Conservation (phyloP, 345 rosid species). For the Lagerstroemia speciosa region DNA sequence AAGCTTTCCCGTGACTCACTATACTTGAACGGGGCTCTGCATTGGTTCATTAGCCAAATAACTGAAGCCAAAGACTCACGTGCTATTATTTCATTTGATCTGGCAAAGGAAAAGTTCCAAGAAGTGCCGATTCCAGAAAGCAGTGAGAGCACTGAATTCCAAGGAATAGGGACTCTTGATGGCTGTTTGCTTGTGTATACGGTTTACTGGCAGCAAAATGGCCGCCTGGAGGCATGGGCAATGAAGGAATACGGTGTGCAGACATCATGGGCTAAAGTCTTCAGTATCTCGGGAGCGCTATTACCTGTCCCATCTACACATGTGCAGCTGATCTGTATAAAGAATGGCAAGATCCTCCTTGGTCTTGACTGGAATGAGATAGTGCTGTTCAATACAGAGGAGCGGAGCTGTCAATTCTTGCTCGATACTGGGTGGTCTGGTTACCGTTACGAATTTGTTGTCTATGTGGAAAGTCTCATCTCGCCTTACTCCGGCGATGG, state of each 20-base stretch:
- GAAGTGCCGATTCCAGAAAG: neutral
- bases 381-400: neutral
- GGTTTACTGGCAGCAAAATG: neutral
- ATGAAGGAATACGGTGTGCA: neutral
- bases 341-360: neutral
- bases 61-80: neutral
- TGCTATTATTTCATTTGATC: neutral
- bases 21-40: neutral
- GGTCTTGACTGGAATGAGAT: neutral
- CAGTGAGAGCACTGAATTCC: neutral
- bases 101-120: neutral
- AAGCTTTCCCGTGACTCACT: neutral
- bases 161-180: neutral
- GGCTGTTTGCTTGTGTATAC: neutral
- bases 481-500: neutral
- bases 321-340: neutral
- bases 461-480: neutral
- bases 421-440: neutral
- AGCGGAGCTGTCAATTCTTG: neutral
- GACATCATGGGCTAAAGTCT: neutral
- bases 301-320: neutral
- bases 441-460: neutral
- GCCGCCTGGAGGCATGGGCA: neutral
- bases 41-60: neutral
- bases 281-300: neutral